Conservation (phyloP, 2,329 filamentous ascomycete species). For the Hymenoscyphus repandus region DNA sequence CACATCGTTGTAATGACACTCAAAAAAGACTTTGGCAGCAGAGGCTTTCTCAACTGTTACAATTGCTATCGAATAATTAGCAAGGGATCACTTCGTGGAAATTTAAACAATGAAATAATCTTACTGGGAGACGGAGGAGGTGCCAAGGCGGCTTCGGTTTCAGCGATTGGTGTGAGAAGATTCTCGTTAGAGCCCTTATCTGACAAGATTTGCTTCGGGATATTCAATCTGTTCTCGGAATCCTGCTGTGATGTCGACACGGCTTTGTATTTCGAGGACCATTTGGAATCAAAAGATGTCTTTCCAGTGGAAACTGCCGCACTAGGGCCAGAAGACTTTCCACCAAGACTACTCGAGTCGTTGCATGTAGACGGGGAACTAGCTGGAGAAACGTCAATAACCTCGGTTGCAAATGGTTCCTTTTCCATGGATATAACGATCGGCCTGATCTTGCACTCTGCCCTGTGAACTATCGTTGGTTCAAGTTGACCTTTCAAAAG, state of each 20-base stretch:
- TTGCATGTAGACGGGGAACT: constrained; percentile 25
- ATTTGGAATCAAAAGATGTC: constrained; percentile 38
- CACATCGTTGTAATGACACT: constrained; percentile 75
- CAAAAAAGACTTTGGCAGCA: constrained; percentile 79
- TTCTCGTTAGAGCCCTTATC: constrained; percentile 22
- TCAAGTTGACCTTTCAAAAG: constrained; percentile 36
- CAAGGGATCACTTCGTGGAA: neutral
- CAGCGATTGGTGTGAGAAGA: constrained; percentile 26
- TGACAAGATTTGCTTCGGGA: constrained; percentile 12
- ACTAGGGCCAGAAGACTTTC: constrained; percentile 26
- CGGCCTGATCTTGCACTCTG: constrained; percentile 35
- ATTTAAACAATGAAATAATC: neutral
- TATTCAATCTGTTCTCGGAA: constrained; percentile 26
- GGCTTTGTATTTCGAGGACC: constrained; percentile 27
- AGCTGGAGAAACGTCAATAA: constrained; percentile 20
- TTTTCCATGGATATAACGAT: constrained; percentile 34
- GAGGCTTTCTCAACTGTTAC: constrained; percentile 71
- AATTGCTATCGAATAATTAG: constrained; percentile 21
- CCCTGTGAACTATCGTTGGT: constrained; percentile 40
- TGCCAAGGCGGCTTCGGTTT: constrained; percentile 19
- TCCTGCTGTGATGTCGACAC: constrained; percentile 21
- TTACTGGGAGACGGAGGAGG: constrained; percentile 28
- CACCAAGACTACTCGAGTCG: constrained; percentile 24
- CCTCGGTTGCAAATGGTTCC: constrained; percentile 27
- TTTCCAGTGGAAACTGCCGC: constrained; percentile 28